phyloP scores from a whole-genome alignment of 1,139 yeast species.

The Candida buenavistaensis region DNA sequence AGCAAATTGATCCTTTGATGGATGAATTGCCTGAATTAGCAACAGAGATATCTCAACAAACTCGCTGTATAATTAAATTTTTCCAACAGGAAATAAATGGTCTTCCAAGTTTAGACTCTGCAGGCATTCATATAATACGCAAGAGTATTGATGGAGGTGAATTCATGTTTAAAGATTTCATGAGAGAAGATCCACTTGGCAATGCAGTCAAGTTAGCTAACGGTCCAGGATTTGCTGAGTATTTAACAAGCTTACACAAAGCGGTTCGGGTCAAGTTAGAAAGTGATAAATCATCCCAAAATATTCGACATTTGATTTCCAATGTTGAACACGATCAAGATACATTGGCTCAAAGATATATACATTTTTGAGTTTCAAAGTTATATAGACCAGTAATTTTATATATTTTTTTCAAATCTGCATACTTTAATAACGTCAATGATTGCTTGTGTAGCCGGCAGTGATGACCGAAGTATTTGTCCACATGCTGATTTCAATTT shows the following conservation, averaged over 20 bases:
- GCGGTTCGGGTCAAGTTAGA: conserved; percentile 57
- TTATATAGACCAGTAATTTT: too few relatives aligned
- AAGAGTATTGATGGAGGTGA: conserved; percentile 67
- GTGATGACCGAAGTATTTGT: conserved; percentile 13
- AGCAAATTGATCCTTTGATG: conserved; percentile 50
- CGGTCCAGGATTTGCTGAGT: conserved; percentile 60
- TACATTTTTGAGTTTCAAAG: conserved; percentile 37
- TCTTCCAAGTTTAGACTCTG: conserved; percentile 26
- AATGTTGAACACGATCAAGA: conserved; percentile 27
- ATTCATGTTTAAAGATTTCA: conserved; percentile 52
- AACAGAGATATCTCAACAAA: conserved; percentile 69
- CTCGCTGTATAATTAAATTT: conserved; percentile 57
- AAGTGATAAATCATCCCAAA: conserved; percentile 37
- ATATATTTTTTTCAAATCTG: conserved; percentile 11
- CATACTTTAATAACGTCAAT: conserved; percentile 23
- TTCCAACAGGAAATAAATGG: conserved; percentile 47
- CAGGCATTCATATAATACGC: conserved; percentile 61
- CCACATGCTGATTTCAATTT: conserved; percentile 22
- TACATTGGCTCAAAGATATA: conserved; percentile 41
- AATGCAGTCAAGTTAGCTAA: conserved; percentile 31
- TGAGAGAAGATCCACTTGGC: conserved; percentile 68
- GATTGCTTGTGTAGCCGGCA: conserved; percentile 19
- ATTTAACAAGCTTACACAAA: conserved; percentile 59
- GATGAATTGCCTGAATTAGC: conserved; percentile 71
- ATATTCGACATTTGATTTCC: conserved; percentile 31